Evolutionary conservation across 768 basidiomycete species (phyloP).

Genomic region (Tricholoma saponaceum): DNA sequence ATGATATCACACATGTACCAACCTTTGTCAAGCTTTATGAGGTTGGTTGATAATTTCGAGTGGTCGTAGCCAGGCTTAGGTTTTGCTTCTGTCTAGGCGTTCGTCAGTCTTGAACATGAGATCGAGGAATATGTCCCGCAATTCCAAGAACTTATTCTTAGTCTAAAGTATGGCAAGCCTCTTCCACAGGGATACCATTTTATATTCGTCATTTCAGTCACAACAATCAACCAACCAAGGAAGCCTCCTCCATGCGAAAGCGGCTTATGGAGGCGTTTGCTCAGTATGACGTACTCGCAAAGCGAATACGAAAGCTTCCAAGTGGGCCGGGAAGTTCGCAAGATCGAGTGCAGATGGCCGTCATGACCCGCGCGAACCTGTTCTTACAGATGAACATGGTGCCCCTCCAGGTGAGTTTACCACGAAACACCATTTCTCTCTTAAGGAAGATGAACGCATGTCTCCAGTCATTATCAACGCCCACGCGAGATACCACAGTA

Average conservation of each 20-base stretch:
- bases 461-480: slow-evolving; percentile 46
- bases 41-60: slow-evolving; percentile 31
- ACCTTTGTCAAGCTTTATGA: slow-evolving; percentile 69
- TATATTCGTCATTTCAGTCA: slow-evolving; percentile 21
- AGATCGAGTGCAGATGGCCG: slow-evolving; percentile 79
- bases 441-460: background rate
- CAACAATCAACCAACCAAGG: slow-evolving; percentile 53
- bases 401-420: slow-evolving; percentile 59
- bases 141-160: slow-evolving; percentile 81
- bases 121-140: slow-evolving; percentile 86
- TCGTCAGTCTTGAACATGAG: slow-evolving; percentile 77
- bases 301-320: slow-evolving; percentile 70
- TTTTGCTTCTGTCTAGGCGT: slow-evolving; percentile 38
- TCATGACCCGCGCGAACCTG: slow-evolving; percentile 67
- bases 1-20: slow-evolving; percentile 56
- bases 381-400: slow-evolving; percentile 93
- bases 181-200: background rate
- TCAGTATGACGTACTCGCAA: slow-evolving; percentile 85
- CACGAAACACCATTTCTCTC: background rate
- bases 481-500: slow-evolving; percentile 28
- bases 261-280: slow-evolving; percentile 80
- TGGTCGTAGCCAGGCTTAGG: background rate
- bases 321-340: slow-evolving; percentile 67
- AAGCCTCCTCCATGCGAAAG: slow-evolving; percentile 71
- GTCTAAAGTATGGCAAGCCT: slow-evolving; percentile 48